Evolutionary conservation across 1,284 basidiomycete genomes (phyloP), one percentile per base, ranked within the genome.

Genomic region (Bjerkandera adusta): DNA sequence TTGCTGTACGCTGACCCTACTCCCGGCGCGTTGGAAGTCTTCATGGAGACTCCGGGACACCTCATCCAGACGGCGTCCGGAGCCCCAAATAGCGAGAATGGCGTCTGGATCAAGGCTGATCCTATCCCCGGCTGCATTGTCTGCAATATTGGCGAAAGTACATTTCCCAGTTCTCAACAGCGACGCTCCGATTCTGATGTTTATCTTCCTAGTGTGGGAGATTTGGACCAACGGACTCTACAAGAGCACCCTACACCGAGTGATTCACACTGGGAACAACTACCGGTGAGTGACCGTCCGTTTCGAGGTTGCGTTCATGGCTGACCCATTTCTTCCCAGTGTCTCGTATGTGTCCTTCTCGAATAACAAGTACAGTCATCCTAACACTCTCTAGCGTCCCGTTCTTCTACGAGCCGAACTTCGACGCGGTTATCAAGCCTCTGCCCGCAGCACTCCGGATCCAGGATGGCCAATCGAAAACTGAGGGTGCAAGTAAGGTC

Each of bases 401-500:
- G 0, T 92, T 92, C 66, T 92, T 92, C 71, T 92, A 87, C 55
- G 90, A 92, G 60, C 89, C 90, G 0, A 89, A 87, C 51, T 89
- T 89, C 57, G 69, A 80, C 46, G 84, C 89, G 0, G 50, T 70
- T 1, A 68, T 92, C 41, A 66, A 74, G 49, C 85, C 85, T 1
- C 65, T 89, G 2, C 66, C 70, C 8, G 79, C 79, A 13, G 79
- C 77, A 1, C 55, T 75, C 12, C 73, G 81, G 24, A 59, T 76
- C 13, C 73, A 74, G 53, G 63, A 68, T 40, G 54, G 59, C 43
- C 33, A 62, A 36, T 21, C 38, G 7, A 53, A 58, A 21, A 21
- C n/a, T 5, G 37, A 53, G n/a, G 22, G 20, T 12, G 16, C 16
- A 27, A 5, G 43, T 48, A 24, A 53, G 3, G 39, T 38, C 1